These are phyloP conservation scores for Pythium volutum DNA, from an alignment of 352 stramenopile species.

Conservation along the genomic window DNA sequence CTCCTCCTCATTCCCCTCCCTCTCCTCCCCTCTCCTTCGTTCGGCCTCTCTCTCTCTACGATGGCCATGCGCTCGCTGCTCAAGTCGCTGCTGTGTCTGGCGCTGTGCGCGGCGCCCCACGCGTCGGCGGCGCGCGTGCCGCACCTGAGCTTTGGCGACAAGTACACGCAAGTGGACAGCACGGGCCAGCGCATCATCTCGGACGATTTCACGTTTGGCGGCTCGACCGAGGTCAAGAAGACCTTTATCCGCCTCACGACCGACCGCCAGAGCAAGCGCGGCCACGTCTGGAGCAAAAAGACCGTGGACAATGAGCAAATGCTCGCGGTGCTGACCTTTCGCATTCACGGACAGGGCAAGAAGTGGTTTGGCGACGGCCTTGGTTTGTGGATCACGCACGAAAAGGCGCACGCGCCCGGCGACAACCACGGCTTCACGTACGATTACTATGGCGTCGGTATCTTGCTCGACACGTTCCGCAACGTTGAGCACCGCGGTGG, in stretches of 20 bases:
- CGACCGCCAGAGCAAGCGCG: constrained; percentile 83
- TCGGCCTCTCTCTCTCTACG: neutral
- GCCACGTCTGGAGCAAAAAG: constrained; percentile 73
- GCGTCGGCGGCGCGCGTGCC: constrained; percentile 20
- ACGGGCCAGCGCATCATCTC: constrained; percentile 59
- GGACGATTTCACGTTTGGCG: constrained; percentile 48
- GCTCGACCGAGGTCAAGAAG: constrained; percentile 77
- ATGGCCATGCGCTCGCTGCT: constrained; percentile 12
- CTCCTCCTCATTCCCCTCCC: neutral
- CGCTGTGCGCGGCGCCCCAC: constrained; percentile 21
- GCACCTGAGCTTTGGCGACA: constrained; percentile 58
- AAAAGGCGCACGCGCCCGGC: constrained; percentile 55
- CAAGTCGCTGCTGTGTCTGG: constrained; percentile 24
- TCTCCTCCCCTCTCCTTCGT: too few relatives aligned
- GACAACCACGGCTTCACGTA: constrained; percentile 77
- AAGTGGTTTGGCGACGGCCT: constrained; percentile 86
- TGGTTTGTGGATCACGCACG: constrained; percentile 77
- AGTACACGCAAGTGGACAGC: constrained; percentile 56
- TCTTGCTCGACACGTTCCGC: constrained; percentile 84
- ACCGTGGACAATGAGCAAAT: constrained; percentile 50
- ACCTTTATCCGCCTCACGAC: constrained; percentile 84
- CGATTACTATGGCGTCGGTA: constrained; percentile 70
- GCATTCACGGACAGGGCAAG: constrained; percentile 78
- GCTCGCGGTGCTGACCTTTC: constrained; percentile 78
- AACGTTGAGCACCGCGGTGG: constrained; percentile 81